These are phyloP conservation scores for Nicotiana noctiflora DNA, from an alignment of 257 asterid species.

Conservation along the genomic window DNA sequence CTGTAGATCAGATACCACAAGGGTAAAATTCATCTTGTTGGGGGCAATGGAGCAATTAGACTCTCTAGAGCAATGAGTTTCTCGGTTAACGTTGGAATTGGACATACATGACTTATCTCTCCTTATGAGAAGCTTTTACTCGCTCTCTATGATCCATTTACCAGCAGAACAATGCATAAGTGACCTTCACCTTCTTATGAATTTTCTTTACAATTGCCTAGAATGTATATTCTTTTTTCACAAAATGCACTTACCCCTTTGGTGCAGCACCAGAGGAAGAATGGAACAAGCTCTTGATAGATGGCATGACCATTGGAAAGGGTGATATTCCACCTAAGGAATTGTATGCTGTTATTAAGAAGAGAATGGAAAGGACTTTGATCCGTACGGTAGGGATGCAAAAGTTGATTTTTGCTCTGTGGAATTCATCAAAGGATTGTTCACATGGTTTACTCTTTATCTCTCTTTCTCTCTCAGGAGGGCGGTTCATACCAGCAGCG, in stretches of 20 bases:
- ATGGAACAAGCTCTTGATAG: conserved; percentile 70
- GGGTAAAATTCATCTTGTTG: neutral
- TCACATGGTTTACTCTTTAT: neutral
- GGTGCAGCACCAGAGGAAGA: conserved; percentile 70
- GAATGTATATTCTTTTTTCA: neutral
- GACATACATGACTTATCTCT: neutral
- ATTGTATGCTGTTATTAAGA: conserved; percentile 58
- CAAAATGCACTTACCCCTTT: neutral
- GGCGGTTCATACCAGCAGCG: conserved; percentile 98
- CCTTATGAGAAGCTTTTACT: neutral
- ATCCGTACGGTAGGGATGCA: conserved; percentile 67
- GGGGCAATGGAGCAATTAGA: neutral
- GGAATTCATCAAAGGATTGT: conserved; percentile 7
- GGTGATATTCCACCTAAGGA: conserved; percentile 71
- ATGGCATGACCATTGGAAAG: conserved; percentile 67
- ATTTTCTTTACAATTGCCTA: neutral
- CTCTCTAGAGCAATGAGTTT: neutral
- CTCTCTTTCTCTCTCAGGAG: conserved; percentile 38
- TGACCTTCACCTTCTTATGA: neutral
- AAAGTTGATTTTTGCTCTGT: neutral
- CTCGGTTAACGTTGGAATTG: neutral
- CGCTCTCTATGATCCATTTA: neutral
- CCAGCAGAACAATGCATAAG: neutral
- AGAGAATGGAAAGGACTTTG: conserved; percentile 76
- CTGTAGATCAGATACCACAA: neutral